These are phyloP conservation scores for Heracleum sosnowskyi DNA, from an alignment of 129 eudicot species.

Conservation along the genomic window DNA sequence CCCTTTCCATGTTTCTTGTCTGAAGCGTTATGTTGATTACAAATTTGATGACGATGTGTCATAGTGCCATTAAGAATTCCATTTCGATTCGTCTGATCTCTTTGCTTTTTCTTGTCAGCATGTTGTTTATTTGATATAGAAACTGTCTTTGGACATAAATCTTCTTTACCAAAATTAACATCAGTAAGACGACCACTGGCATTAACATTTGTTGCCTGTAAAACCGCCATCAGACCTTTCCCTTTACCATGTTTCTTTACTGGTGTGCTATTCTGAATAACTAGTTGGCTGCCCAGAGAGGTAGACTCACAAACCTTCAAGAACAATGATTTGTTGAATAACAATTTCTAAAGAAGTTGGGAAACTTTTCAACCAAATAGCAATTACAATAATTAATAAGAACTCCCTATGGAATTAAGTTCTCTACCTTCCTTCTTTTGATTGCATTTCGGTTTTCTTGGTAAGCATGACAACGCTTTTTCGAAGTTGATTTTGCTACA, in stretches of 20 bases:
- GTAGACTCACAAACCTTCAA: constrained; percentile 38
- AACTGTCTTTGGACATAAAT: neutral
- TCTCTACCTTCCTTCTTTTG: constrained; percentile 67
- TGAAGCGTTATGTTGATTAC: constrained; percentile 21
- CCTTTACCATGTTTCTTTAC: constrained; percentile 67
- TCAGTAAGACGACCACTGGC: constrained; percentile 4
- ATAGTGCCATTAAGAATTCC: neutral
- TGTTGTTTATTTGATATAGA: constrained; percentile 22
- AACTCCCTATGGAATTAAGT: neutral
- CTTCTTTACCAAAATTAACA: too few relatives aligned
- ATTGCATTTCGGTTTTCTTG: constrained; percentile 44
- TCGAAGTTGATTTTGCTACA: constrained; percentile 28
- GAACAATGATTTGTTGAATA: neutral
- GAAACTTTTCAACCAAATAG: neutral
- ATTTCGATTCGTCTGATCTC: neutral
- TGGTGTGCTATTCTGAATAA: constrained; percentile 19
- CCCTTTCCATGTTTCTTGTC: constrained; percentile 65
- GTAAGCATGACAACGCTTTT: constrained; percentile 33
- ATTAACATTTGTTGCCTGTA: constrained; percentile 29
- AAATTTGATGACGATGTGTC: neutral
- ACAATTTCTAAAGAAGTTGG: too few relatives aligned
- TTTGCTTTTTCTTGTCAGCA: neutral
- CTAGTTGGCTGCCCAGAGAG: neutral
- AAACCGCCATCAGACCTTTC: constrained; percentile 82
- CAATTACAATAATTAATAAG: neutral